A percentile compares a stretch with the other conserved stretches of the same genome.
These are phyloP conservation scores for Sugiyamaella paludigena DNA, from an alignment of 1,139 yeast genomes.

Conservation along the genomic window DNA sequence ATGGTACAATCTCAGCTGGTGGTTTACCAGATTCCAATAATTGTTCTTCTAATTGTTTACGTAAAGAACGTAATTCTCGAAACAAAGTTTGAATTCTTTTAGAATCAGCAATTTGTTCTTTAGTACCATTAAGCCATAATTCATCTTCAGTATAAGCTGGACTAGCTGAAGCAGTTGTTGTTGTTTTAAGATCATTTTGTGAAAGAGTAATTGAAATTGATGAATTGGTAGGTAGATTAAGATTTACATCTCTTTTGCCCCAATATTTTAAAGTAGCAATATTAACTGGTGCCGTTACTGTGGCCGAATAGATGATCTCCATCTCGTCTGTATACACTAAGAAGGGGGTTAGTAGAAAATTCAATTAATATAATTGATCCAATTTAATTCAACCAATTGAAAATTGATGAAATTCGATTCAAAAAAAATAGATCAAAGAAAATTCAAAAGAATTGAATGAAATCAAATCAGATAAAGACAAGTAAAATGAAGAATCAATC, in stretches of 20 bases:
- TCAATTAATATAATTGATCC: too few species aligned
- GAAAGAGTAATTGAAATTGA: slow-evolving; percentile 92
- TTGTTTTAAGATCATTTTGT: slow-evolving; percentile 84
- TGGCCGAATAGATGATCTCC: slow-evolving; percentile 53
- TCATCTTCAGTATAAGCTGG: slow-evolving; percentile 57
- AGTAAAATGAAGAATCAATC: background rate
- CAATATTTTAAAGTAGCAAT: slow-evolving; percentile 97
- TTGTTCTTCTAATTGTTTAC: slow-evolving; percentile 47
- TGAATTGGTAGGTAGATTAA: slow-evolving; percentile 92
- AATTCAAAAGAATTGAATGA: too few species aligned
- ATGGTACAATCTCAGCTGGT: slow-evolving; percentile 42
- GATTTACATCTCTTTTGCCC: slow-evolving; percentile 90
- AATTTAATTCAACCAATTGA: too few species aligned
- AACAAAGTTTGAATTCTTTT: slow-evolving; percentile 81
- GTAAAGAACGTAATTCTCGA: slow-evolving; percentile 65
- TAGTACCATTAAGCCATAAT: slow-evolving; percentile 76
- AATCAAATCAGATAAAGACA: background rate
- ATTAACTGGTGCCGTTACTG: slow-evolving; percentile 95
- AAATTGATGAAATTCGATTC: too few species aligned
- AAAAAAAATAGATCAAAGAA: too few species aligned
- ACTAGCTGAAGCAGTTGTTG: slow-evolving; percentile 81
- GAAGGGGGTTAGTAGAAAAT: background rate
- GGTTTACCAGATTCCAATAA: slow-evolving; percentile 46
- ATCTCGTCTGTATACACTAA: slow-evolving; percentile 4
- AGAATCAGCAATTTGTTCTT: slow-evolving; percentile 52